These are phyloP conservation scores for Carex arenaria DNA, from an alignment of 202 grass and related monocot species.

Conservation along the genomic window DNA sequence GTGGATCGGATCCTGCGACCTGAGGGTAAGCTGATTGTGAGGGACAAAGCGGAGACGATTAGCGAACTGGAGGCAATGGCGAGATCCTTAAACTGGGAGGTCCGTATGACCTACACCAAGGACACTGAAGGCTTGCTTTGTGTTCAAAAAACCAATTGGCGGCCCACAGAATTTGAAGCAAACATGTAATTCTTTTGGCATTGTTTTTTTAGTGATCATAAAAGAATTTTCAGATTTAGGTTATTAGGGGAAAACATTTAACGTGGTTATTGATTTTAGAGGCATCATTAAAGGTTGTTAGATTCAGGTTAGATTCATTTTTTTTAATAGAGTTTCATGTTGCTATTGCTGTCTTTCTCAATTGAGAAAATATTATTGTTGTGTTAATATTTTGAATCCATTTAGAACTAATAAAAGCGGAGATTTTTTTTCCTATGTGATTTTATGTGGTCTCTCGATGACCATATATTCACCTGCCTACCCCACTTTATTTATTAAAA, in stretches of 20 bases:
- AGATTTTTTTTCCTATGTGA: background rate
- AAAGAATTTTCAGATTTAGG: background rate
- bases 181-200: conserved; percentile 28
- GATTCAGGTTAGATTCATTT: background rate
- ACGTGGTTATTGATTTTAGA: conserved; percentile 12
- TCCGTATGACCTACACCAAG: conserved; percentile 48
- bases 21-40: conserved; percentile 59
- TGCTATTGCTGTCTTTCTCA: background rate
- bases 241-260: conserved; percentile 30
- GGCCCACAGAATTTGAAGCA: conserved; percentile 36
- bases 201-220: background rate
- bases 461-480: background rate
- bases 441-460: background rate
- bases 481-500: background rate
- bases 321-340: conserved; percentile 2
- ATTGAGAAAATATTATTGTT: background rate
- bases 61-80: conserved; percentile 41
- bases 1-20: conserved; percentile 74
- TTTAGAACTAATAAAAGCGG: conserved; percentile 2
- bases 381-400: background rate
- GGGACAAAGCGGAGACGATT: conserved; percentile 47
- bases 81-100: conserved; percentile 62
- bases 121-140: conserved; percentile 56
- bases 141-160: conserved; percentile 59
- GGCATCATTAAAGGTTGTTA: background rate